phyloP scores from a whole-genome alignment of 495 filamentous ascomycete genomes.

The Penicillium parvum region DNA sequence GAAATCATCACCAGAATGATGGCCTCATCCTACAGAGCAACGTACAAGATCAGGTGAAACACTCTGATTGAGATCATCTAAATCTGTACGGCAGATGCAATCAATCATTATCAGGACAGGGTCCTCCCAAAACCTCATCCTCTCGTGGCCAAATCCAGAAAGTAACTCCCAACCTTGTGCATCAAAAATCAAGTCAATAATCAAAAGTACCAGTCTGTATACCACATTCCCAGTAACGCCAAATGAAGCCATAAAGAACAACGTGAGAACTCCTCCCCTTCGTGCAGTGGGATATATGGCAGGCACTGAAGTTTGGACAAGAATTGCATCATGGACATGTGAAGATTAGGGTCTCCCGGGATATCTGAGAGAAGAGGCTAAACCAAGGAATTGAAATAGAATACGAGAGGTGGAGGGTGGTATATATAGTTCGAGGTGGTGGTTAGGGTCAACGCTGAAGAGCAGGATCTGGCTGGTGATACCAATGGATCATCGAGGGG shows the following conservation, averaged over 20 bases:
- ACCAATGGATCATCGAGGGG: constrained; percentile 24
- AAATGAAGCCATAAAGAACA: constrained; percentile 10
- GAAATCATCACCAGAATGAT: too few species aligned
- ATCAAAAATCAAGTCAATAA: constrained; percentile 1
- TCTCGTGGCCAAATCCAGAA: background rate
- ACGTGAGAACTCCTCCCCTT: constrained; percentile 15
- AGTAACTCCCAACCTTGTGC: constrained; percentile 15
- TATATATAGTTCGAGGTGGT: background rate
- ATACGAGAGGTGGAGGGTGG: too few species aligned
- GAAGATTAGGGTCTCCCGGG: constrained; percentile 14
- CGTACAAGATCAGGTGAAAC: background rate
- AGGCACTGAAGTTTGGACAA: constrained; percentile 10
- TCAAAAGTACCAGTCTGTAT: constrained; percentile 33
- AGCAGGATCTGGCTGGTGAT: background rate
- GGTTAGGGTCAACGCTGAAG: background rate
- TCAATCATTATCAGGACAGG: background rate
- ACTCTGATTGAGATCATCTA: constrained; percentile 9
- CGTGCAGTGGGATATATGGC: constrained; percentile 27
- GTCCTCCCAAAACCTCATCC: constrained; percentile 6
- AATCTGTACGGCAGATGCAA: constrained; percentile 23
- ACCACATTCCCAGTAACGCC: constrained; percentile 21
- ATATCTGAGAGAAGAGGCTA: too few species aligned
- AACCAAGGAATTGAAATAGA: too few species aligned
- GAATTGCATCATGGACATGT: constrained; percentile 11
- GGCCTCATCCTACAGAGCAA: background rate